phyloP scores from a whole-genome alignment of 1,284 basidiomycete genomes.

The Cryptococcus amylolentus region DNA sequence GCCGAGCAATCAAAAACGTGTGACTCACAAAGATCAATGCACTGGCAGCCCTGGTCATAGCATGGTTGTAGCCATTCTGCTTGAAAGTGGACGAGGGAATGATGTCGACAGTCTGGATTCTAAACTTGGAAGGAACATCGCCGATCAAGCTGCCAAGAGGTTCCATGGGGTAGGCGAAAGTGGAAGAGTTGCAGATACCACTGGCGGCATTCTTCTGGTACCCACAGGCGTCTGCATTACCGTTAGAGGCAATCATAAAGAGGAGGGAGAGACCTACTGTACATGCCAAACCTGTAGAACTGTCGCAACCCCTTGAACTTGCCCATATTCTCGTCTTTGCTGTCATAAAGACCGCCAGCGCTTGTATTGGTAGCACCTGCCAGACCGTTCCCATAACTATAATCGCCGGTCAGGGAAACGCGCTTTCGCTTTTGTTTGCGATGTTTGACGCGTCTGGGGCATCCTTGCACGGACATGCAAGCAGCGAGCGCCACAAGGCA shows the following conservation, averaged over 20 bases:
- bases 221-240: slow-evolving; percentile 34
- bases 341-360: slow-evolving; percentile 31
- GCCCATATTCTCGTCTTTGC: slow-evolving; percentile 33
- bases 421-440: background rate
- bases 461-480: background rate
- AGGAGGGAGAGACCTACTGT: slow-evolving; percentile 33
- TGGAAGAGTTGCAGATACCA: slow-evolving; percentile 45
- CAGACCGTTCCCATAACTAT: slow-evolving; percentile 36
- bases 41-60: slow-evolving; percentile 32
- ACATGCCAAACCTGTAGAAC: slow-evolving; percentile 47
- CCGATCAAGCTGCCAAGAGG: slow-evolving; percentile 39
- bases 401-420: background rate
- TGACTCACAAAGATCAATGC: slow-evolving; percentile 44
- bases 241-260: background rate
- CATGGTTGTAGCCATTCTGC: slow-evolving; percentile 36
- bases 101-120: slow-evolving; percentile 25
- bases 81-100: slow-evolving; percentile 33
- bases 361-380: slow-evolving; percentile 26
- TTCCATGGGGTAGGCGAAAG: slow-evolving; percentile 42
- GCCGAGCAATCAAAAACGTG: background rate
- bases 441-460: background rate
- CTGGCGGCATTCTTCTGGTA: slow-evolving; percentile 36
- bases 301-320: slow-evolving; percentile 35
- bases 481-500: background rate
- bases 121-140: slow-evolving; percentile 38